Percentiles rank a stretch among this genome's conserved stretches.
phyloP scores from a whole-genome alignment of 148 eudicot species.

The Nepenthes gracilis region DNA sequence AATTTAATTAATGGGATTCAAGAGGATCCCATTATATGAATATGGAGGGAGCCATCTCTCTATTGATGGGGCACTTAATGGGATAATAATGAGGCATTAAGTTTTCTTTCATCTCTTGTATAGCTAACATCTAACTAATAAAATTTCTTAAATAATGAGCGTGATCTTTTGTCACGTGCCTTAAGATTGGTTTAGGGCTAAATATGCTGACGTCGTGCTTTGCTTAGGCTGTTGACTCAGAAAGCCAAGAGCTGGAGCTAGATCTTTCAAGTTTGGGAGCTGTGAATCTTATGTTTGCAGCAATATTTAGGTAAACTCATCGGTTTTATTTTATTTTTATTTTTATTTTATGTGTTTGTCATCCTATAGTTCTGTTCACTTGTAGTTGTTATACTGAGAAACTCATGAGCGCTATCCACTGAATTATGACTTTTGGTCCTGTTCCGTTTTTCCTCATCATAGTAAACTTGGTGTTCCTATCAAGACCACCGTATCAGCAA shows the following conservation, averaged over 20 bases:
- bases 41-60: too few relatives aligned
- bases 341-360: slow-evolving; percentile 6
- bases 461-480: slow-evolving; percentile 98
- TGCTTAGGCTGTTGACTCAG: slow-evolving; percentile 83
- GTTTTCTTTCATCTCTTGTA: too few relatives aligned
- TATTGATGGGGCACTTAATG: too few relatives aligned
- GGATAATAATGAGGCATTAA: too few relatives aligned
- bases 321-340: not conserved
- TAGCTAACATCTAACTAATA: too few relatives aligned
- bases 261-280: slow-evolving; percentile 99
- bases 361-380: not conserved
- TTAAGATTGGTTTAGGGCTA: slow-evolving; percentile 1
- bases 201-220: slow-evolving; percentile 5
- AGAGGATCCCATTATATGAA: not conserved
- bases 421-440: slow-evolving; percentile 5
- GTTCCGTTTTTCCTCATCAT: slow-evolving; percentile 9
- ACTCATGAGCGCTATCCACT: not conserved
- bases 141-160: not conserved
- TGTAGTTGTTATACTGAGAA: not conserved
- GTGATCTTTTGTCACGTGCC: not conserved
- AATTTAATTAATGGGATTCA: too few relatives aligned
- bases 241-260: slow-evolving; percentile 84
- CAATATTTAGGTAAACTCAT: slow-evolving; percentile 63
- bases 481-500: slow-evolving; percentile 93
- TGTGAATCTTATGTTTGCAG: slow-evolving; percentile 92